Conservation (phyloP, 176 grass and related monocot genomes). For the Oryza officinalis region DNA sequence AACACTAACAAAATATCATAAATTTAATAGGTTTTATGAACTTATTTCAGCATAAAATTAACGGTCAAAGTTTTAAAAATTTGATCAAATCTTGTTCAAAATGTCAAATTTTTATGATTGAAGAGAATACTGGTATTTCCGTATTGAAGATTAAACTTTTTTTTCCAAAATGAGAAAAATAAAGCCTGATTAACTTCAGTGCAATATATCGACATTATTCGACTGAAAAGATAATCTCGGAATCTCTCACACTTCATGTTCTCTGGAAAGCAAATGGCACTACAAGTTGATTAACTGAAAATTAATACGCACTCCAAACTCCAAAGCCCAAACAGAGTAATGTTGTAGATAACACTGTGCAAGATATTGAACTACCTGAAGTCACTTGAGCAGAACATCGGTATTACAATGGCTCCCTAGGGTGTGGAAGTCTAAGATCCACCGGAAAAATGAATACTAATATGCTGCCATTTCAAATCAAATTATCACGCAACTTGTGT, state of each 20-base stretch:
- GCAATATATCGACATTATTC: conserved; percentile 10
- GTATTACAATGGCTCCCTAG: neutral
- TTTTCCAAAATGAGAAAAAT: neutral
- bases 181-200: neutral
- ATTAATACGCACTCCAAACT: neutral
- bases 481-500: conserved; percentile 42
- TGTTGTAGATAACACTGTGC: neutral
- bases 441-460: neutral
- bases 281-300: neutral
- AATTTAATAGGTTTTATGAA: too few species aligned
- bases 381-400: neutral
- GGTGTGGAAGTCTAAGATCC: conserved; percentile 30
- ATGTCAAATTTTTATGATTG: too few species aligned
- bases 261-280: neutral
- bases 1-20: too few species aligned
- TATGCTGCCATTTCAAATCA: conserved; percentile 34
- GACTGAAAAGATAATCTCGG: neutral
- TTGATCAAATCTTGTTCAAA: too few species aligned
- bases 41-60: too few species aligned
- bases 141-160: neutral
- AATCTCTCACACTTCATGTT: neutral
- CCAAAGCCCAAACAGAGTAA: neutral
- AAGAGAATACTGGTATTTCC: too few species aligned
- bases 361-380: neutral
- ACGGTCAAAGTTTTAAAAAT: too few species aligned